Evolutionary conservation across 441 rosid species (phyloP).

Genomic region (Erodium trifolium): DNA sequence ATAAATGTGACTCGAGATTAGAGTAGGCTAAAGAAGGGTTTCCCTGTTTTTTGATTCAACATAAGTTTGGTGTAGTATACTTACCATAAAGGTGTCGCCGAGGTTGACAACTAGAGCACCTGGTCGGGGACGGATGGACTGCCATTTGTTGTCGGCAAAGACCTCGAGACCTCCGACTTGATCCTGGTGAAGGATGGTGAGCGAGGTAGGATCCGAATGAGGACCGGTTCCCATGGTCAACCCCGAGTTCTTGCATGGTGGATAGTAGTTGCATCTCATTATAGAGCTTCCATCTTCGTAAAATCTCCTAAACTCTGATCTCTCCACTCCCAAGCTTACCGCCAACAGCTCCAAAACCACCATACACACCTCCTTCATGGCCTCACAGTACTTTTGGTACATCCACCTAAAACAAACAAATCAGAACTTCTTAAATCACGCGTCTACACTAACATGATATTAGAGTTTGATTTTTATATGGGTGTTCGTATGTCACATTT

Average conservation of each 20-base stretch:
- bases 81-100: slow-evolving; percentile 75
- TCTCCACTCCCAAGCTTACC: slow-evolving; percentile 46
- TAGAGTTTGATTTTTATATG: too few species aligned
- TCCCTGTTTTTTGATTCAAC: too few species aligned
- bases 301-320: slow-evolving; percentile 27
- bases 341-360: slow-evolving; percentile 53
- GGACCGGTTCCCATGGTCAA: slow-evolving; percentile 75
- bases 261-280: slow-evolving; percentile 65
- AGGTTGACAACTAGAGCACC: slow-evolving; percentile 60
- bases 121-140: slow-evolving; percentile 37
- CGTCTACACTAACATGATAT: too few species aligned
- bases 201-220: slow-evolving; percentile 64
- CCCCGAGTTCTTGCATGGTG: slow-evolving; percentile 47
- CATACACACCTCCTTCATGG: slow-evolving; percentile 45
- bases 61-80: too few species aligned
- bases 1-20: too few species aligned
- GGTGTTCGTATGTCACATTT: too few species aligned
- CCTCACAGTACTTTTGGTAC: slow-evolving; percentile 55
- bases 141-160: slow-evolving; percentile 44
- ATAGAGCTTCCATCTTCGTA: slow-evolving; percentile 52
- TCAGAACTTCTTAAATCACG: background rate
- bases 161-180: slow-evolving; percentile 66
- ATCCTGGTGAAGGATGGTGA: slow-evolving; percentile 75
- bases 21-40: too few species aligned
- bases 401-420: slow-evolving; percentile 29